Conservation (phyloP, 2,329 filamentous ascomycete genomes). For the Nigrospora oryzae region DNA sequence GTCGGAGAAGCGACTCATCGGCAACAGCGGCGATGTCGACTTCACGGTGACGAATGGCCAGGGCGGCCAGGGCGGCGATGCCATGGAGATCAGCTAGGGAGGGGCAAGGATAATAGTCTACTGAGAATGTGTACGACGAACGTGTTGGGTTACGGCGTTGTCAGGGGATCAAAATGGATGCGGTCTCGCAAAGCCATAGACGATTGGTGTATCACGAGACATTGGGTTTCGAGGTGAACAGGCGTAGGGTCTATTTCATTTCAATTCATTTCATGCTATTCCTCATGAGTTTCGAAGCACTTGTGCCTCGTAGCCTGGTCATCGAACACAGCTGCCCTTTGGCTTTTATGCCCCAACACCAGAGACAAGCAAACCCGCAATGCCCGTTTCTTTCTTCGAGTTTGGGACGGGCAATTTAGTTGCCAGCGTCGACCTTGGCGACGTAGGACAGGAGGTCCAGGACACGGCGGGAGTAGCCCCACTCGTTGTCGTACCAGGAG, state of each 20-base stretch:
- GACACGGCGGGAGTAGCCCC: conserved; percentile 97
- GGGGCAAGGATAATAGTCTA: not conserved
- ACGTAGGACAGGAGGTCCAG: conserved; percentile 74
- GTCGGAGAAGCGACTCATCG: conserved; percentile 88
- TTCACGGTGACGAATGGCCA: conserved; percentile 50
- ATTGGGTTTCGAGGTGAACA: conserved; percentile 4
- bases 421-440: conserved; percentile 63
- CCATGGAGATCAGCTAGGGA: conserved; percentile 22
- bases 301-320: too few relatives aligned
- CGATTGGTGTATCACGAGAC: conserved; percentile 10
- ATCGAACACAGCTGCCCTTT: too few relatives aligned
- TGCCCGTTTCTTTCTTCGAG: conserved; percentile 10
- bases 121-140: not conserved
- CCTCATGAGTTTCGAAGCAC: not conserved
- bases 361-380: too few relatives aligned
- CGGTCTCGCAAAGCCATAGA: conserved; percentile 7
- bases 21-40: conserved; percentile 72
- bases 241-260: conserved; percentile 10
- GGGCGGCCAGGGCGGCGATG: conserved; percentile 14
- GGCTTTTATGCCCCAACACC: too few relatives aligned
- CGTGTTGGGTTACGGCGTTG: conserved; percentile 15
- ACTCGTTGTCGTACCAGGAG: conserved; percentile 99
- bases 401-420: conserved; percentile 24
- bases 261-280: conserved; percentile 5
- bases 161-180: conserved; percentile 15